Percentiles rank a stretch among this genome's conserved stretches.
These are phyloP conservation scores for Chloris gayana DNA, from an alignment of 176 grass and related monocot genomes.

Conservation along the genomic window DNA sequence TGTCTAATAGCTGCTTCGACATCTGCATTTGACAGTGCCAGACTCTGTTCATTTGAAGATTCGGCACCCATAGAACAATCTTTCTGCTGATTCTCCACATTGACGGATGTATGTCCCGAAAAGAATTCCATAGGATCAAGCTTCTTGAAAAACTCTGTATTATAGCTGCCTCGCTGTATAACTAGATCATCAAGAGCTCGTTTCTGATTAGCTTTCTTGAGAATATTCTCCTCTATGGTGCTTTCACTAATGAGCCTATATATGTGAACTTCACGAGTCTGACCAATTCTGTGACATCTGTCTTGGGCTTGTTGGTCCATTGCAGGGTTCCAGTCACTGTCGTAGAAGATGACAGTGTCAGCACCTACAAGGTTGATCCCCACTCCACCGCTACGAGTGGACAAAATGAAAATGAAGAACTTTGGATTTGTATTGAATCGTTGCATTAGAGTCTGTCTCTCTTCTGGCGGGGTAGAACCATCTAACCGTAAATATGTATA, in stretches of 20 bases:
- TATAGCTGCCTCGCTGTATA: slow-evolving; percentile 95
- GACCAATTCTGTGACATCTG: slow-evolving; percentile 97
- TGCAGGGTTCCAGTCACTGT: slow-evolving; percentile 99
- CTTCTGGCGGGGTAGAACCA: slow-evolving; percentile 94
- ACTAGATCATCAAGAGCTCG: slow-evolving; percentile 93
- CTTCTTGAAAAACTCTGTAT: slow-evolving; percentile 99
- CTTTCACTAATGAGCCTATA: slow-evolving; percentile 95
- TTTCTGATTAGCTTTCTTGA: slow-evolving; percentile 99
- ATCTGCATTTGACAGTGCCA: slow-evolving; percentile 72
- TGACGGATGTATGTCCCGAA: slow-evolving; percentile 62
- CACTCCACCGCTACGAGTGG: slow-evolving; percentile 95
- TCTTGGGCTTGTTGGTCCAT: slow-evolving; percentile 99
- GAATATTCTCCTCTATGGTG: slow-evolving; percentile 99
- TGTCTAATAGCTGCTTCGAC: slow-evolving; percentile 96
- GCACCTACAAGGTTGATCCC: slow-evolving; percentile 97
- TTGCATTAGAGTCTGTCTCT: slow-evolving; percentile 97
- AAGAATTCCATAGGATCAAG: slow-evolving; percentile 98
- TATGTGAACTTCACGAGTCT: slow-evolving; percentile 98
- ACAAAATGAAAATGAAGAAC: slow-evolving; percentile 97
- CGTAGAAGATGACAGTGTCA: slow-evolving; percentile 99
- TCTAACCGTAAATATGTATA: slow-evolving; percentile 96
- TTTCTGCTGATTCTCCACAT: slow-evolving; percentile 45
- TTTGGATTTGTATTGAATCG: slow-evolving; percentile 98
- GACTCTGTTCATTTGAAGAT: slow-evolving; percentile 46
- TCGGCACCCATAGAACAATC: slow-evolving; percentile 36